Base-by-base conservation (phyloP, 257 asterid species). In the Forsythia viridissima region DNA sequence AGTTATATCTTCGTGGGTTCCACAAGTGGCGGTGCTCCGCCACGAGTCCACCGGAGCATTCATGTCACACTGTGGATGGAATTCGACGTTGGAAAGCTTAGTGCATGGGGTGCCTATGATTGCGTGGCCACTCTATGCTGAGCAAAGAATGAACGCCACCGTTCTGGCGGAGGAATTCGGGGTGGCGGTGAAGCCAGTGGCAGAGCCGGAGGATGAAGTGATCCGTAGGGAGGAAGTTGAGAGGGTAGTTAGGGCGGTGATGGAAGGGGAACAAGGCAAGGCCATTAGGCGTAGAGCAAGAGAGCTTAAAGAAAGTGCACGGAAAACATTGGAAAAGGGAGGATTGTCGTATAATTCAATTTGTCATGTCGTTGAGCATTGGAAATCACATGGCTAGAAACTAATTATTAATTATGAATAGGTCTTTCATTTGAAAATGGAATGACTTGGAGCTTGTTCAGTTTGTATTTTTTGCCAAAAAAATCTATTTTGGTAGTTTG, bases 121-220 rank as follows among this genome's bases (percentile, higher is more conserved):
- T n/a, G 91, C 88, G 2, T 87, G 91, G 93, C 93, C 90, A 0
- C 84, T 89, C 11, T 87, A 79, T 20, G 91, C 89, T 0, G 91
- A 89, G 79, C 90, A 89, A 36, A 85, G 65, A 74, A 85, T 86
- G 93, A 87, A 89, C 7, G 84, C 91, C 1, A 34, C 86, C 7
- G 3, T 82, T 59, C 79, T 89, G 4, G 77, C 37, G 20, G 89
- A 86, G 86, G 90, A 84, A 13, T 63, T 78, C 0, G 89, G 86
- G 1, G 91, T 87, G 81, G 91, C 88, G 9, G 63, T 87, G 52
- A 79, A 70, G 75, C 72, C 77, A 10, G 69, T 46, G 65, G 43
- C 52, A 66, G 77, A 20, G 72, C 30, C 36, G 0, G 81, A 74
- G 0, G 75, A 75, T 21, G 81, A 24, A 1, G 73, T 83, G n/a